phyloP scores from a whole-genome alignment of 2,329 filamentous ascomycete genomes.

The Apiospora kogelbergensis region DNA sequence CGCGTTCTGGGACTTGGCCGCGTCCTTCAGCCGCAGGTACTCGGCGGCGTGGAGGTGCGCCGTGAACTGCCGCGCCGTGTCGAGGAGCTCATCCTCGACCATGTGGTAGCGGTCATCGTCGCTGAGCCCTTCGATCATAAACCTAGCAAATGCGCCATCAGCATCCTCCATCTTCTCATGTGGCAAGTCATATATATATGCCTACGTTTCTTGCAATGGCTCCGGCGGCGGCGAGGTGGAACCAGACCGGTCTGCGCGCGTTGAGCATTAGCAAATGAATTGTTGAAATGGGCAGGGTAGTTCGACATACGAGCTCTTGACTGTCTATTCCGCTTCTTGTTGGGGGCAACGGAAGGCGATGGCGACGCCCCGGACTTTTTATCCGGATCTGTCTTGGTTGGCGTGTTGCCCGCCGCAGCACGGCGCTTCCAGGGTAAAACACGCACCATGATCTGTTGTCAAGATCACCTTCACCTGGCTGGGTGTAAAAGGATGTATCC shows the following conservation, averaged over 20 bases:
- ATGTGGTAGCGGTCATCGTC: conserved; percentile 76
- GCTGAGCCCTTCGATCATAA: conserved; percentile 64
- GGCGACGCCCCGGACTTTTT: conserved; percentile 10
- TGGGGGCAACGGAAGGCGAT: background rate
- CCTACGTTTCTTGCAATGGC: conserved; percentile 46
- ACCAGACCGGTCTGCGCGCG: conserved; percentile 34
- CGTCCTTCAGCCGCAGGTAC: conserved; percentile 63
- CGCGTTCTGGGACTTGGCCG: conserved; percentile 54
- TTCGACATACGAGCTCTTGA: background rate
- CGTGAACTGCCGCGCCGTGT: conserved; percentile 68
- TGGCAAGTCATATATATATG: background rate
- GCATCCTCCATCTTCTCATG: background rate
- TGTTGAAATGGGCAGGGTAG: too few species aligned
- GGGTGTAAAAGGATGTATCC: background rate
- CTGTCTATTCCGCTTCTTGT: background rate
- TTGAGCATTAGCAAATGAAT: background rate
- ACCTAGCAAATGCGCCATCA: conserved; percentile 35
- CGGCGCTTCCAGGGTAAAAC: conserved; percentile 50
- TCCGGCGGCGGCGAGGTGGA: conserved; percentile 55
- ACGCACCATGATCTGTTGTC: conserved; percentile 45
- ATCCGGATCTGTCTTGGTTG: background rate
- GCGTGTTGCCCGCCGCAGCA: background rate
- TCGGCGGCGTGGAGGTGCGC: conserved; percentile 75
- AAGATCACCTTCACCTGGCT: background rate
- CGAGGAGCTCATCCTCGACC: conserved; percentile 79